A percentile compares a stretch with the other conserved stretches of the same genome.
phyloP scores from a whole-genome alignment of 2,329 filamentous ascomycete genomes.

The Ustilaginoidea virens region DNA sequence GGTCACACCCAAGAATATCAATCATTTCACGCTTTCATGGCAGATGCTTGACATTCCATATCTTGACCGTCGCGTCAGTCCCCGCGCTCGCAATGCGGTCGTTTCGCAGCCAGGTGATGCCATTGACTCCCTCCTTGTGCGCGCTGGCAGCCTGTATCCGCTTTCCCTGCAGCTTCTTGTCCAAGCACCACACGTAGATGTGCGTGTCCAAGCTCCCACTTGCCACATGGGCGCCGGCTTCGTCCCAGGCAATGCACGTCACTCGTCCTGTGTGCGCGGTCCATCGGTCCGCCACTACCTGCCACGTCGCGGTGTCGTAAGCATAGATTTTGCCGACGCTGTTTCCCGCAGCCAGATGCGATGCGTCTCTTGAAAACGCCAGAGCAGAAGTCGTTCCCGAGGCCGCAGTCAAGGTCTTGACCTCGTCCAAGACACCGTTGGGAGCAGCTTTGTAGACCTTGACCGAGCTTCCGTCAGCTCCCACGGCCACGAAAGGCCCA shows the following conservation, averaged over 20 bases:
- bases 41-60: slow-evolving; percentile 45
- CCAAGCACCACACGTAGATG: slow-evolving; percentile 80
- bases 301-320: slow-evolving; percentile 47
- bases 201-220: slow-evolving; percentile 85
- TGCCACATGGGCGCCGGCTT: slow-evolving; percentile 58
- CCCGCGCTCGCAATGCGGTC: slow-evolving; percentile 64
- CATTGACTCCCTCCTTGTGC: slow-evolving; percentile 91
- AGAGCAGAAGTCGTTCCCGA: slow-evolving; percentile 62
- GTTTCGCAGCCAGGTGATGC: slow-evolving; percentile 63
- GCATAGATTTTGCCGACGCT: slow-evolving; percentile 76
- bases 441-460: slow-evolving; percentile 52
- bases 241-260: slow-evolving; percentile 57
- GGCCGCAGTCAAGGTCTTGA: slow-evolving; percentile 47
- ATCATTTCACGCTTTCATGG: slow-evolving; percentile 10
- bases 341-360: slow-evolving; percentile 67
- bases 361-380: slow-evolving; percentile 69
- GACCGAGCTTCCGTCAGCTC: slow-evolving; percentile 56
- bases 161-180: slow-evolving; percentile 62
- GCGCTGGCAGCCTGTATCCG: slow-evolving; percentile 74
- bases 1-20: no score
- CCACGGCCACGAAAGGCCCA: slow-evolving; percentile 56
- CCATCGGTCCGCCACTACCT: slow-evolving; percentile 62
- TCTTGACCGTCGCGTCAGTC: slow-evolving; percentile 79
- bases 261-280: slow-evolving; percentile 45
- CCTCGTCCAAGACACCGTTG: slow-evolving; percentile 36